phyloP scores from a whole-genome alignment of 768 basidiomycete genomes.

The Strobilomyces dryophilus region DNA sequence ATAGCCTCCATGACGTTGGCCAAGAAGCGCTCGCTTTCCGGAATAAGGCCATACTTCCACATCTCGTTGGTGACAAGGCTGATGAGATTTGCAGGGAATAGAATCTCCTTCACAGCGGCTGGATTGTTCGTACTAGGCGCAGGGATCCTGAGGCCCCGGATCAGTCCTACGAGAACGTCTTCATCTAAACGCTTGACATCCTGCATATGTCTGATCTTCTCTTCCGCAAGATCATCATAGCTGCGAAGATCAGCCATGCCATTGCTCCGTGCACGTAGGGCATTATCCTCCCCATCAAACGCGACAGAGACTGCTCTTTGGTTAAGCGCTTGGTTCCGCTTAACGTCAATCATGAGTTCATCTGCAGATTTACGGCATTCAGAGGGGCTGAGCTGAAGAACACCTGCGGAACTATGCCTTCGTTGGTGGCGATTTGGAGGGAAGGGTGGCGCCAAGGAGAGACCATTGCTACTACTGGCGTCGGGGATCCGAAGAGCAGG shows the following conservation, averaged over 20 bases:
- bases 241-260: conserved; percentile 69
- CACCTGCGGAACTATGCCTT: conserved; percentile 83
- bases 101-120: conserved; percentile 92
- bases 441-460: conserved; percentile 34
- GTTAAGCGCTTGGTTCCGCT: conserved; percentile 64
- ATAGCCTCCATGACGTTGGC: conserved; percentile 99
- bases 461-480: conserved; percentile 38
- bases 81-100: conserved; percentile 98
- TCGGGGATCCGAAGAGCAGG: conserved; percentile 65
- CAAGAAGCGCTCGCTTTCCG: conserved; percentile 95
- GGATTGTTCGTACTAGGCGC: conserved; percentile 86
- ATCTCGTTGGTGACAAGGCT: conserved; percentile 98
- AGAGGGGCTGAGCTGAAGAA: conserved; percentile 53
- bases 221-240: conserved; percentile 88
- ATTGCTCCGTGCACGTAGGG: conserved; percentile 58
- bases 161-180: conserved; percentile 86
- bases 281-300: conserved; percentile 77
- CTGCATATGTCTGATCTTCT: conserved; percentile 92
- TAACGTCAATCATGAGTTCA: conserved; percentile 71
- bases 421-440: conserved; percentile 63
- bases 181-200: conserved; percentile 88
- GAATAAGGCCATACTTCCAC: conserved; percentile 99
- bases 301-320: conserved; percentile 88
- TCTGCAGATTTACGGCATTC: conserved; percentile 74
- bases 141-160: conserved; percentile 91